phyloP scores from a whole-genome alignment of 495 filamentous ascomycete genomes.

The Talaromyces liani region DNA sequence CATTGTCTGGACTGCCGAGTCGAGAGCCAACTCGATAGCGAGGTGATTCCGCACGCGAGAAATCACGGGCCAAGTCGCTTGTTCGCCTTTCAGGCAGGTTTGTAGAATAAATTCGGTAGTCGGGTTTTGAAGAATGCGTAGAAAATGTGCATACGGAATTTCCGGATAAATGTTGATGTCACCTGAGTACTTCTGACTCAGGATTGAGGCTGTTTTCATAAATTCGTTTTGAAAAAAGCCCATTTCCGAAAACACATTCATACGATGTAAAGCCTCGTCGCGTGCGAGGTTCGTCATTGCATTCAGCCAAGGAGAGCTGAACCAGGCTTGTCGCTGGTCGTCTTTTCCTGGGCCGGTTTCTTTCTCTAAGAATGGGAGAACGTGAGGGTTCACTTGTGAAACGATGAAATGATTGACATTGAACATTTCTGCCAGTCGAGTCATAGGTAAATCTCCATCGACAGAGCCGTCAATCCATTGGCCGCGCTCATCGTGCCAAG shows the following conservation, averaged over 20 bases:
- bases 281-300: constrained; percentile 69
- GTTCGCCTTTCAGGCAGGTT: constrained; percentile 67
- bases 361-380: constrained; percentile 67
- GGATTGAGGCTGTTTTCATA: constrained; percentile 69
- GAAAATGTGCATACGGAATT: constrained; percentile 66
- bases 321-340: constrained; percentile 31
- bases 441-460: constrained; percentile 92
- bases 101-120: constrained; percentile 80
- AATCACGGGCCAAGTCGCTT: constrained; percentile 86
- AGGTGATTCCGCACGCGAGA: constrained; percentile 74
- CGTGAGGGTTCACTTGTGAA: constrained; percentile 92
- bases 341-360: constrained; percentile 51
- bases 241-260: constrained; percentile 74
- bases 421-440: constrained; percentile 85
- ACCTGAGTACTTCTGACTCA: constrained; percentile 88
- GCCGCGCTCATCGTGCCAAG: constrained; percentile 78
- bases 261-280: constrained; percentile 70
- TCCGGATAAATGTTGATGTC: constrained; percentile 91
- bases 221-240: constrained; percentile 75
- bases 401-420: constrained; percentile 98
- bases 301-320: constrained; percentile 52
- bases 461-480: constrained; percentile 91
- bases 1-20: constrained; percentile 71
- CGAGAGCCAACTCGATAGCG: constrained; percentile 80
- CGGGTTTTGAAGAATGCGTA: constrained; percentile 75